Evolutionary conservation across 2,329 filamentous ascomycete genomes (phyloP).

Genomic region (Exserohilum turcica): DNA sequence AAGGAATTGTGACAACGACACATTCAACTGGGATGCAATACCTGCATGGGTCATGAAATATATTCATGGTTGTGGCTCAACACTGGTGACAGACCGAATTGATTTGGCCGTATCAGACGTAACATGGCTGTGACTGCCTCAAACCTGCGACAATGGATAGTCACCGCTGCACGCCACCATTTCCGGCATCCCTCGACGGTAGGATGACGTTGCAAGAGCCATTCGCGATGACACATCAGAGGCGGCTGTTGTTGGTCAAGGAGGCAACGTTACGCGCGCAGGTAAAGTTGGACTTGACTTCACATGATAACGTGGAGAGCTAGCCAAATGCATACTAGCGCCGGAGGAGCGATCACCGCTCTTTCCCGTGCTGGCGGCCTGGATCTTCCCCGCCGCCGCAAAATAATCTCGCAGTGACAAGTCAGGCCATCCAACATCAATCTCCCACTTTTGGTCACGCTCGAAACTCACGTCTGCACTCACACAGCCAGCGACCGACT

Average conservation of each 20-base stretch:
- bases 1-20: not conserved
- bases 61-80: not conserved
- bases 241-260: not conserved
- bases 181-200: not conserved
- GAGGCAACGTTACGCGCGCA: not conserved
- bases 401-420: slow-evolving; percentile 30
- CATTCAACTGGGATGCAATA: not conserved
- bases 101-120: slow-evolving; percentile 3
- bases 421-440: slow-evolving; percentile 15
- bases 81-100: slow-evolving; percentile 19
- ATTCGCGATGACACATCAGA: not conserved
- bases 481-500: slow-evolving; percentile 21
- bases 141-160: slow-evolving; percentile 3
- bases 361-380: slow-evolving; percentile 19
- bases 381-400: slow-evolving; percentile 26
- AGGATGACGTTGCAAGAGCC: not conserved
- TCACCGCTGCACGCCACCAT: not conserved
- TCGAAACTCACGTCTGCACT: slow-evolving; percentile 11
- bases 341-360: slow-evolving; percentile 11
- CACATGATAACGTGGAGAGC: slow-evolving; percentile 21
- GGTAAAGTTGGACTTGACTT: slow-evolving; percentile 1
- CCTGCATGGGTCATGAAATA: not conserved
- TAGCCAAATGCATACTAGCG: slow-evolving; percentile 18
- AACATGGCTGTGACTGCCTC: slow-evolving; percentile 13
- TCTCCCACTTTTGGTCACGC: slow-evolving; percentile 12